Conservation (phyloP, 176 grass and related monocot genomes). For the Musa troglodytarum region DNA sequence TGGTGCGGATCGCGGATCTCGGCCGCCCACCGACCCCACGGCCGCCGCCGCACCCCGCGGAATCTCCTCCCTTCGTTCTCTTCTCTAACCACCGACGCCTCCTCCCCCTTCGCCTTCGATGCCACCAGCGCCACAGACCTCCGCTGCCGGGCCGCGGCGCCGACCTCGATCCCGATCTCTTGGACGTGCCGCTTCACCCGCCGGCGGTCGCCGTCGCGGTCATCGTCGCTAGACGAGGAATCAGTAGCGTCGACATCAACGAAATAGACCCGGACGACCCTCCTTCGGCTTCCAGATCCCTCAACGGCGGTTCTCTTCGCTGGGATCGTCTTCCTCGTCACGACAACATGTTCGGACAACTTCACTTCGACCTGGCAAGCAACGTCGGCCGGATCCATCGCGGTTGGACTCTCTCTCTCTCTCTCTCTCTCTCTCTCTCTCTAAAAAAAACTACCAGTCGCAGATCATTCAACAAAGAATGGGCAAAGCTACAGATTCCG, state of each 20-base stretch:
- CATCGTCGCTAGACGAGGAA: conserved; percentile 41
- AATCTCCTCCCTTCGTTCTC: neutral
- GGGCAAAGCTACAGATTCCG: too few relatives aligned
- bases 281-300: neutral
- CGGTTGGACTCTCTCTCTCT: neutral
- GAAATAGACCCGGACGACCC: conserved; percentile 39
- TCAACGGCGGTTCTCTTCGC: neutral
- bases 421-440: too few relatives aligned
- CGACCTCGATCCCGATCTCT: conserved; percentile 15
- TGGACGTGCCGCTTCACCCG: conserved; percentile 31
- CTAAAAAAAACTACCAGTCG: too few relatives aligned
- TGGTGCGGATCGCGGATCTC: conserved; percentile 39
- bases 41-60: conserved; percentile 42
- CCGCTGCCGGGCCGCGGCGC: neutral
- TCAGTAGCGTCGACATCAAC: conserved; percentile 48
- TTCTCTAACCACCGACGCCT: neutral
- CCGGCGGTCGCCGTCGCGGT: neutral
- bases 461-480: too few relatives aligned
- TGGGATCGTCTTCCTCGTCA: neutral
- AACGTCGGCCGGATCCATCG: conserved; percentile 32
- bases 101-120: conserved; percentile 11
- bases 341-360: conserved; percentile 9
- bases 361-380: neutral
- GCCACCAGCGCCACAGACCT: neutral
- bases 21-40: conserved; percentile 37